Base-by-base conservation (phyloP, 495 filamentous ascomycete genomes). In the Polyplosphaeria fusca region DNA sequence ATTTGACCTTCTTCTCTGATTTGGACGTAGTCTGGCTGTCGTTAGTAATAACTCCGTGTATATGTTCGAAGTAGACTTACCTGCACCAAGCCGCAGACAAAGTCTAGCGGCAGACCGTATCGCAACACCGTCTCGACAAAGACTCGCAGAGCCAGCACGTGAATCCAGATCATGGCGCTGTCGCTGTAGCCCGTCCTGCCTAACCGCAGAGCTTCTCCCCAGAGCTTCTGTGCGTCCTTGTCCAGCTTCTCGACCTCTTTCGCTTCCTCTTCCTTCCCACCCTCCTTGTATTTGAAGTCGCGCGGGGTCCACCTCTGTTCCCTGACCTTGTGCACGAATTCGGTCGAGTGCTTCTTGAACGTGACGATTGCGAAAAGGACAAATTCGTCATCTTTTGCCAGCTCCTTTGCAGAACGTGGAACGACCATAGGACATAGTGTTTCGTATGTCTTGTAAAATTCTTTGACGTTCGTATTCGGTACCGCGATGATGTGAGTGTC, bases 81-180 rank as follows among this genome's bases (percentile, higher is more conserved):
- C 83, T 85, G 79, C 47, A 96, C 74, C 44, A 96, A 73, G 45
- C 82, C 89, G 60, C 83, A 87, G 41, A 95, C 85, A 75, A 89
- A 96, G 64, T 89, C 84, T 63, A 95, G 70, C 27, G 93, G 93
- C 58, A 98, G 68, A 5, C 93, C 93, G 70, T 97, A 98, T 58
- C 93, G 81, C 67, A 97, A 74, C 18, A 97, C 91, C 11, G 91
- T 96, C 78, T 98, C 93, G 18, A 98, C 93, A 71, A 96, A 98
- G 32, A 98, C 91, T 39, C 93, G 78, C 59, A 98, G 74, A 4
- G 91, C 86, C 67, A 96, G 76, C 14, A 93, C 87, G 70, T 97
- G 94, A 11, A 91, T 76, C 91, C 89, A 94, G 51, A 90, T 85
- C 90, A 95, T 95, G 55, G 94, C 89, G 44, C 83, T 83, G 70